Conservation (phyloP, 2,329 filamentous ascomycete species). For the Fusarium sp. region DNA sequence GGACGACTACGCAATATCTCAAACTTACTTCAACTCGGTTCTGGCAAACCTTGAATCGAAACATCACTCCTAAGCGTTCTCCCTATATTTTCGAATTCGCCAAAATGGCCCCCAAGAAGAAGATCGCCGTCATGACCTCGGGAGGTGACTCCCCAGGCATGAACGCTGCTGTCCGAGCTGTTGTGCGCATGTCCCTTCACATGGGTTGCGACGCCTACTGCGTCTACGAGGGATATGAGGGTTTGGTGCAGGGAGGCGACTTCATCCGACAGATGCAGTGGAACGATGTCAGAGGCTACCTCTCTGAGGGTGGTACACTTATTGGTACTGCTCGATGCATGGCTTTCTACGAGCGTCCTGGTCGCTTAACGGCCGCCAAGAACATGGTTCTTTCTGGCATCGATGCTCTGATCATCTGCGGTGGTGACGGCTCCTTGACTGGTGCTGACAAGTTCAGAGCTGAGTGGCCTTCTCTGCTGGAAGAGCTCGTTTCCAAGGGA, state of each 20-base stretch:
- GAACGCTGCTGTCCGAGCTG: constrained; percentile 90
- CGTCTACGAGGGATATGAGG: constrained; percentile 95
- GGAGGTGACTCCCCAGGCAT: constrained; percentile 95
- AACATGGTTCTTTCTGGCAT: constrained; percentile 95
- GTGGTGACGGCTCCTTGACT: constrained; percentile 95
- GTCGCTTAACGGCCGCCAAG: constrained; percentile 86
- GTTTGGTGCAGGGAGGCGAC: constrained; percentile 87
- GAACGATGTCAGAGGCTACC: constrained; percentile 94
- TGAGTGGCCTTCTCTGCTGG: constrained; percentile 89
- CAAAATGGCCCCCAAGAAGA: constrained; percentile 66
- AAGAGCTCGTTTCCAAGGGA: constrained; percentile 81
- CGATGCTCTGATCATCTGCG: constrained; percentile 95
- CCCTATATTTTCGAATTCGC: constrained; percentile 24
- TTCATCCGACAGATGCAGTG: constrained; percentile 89
- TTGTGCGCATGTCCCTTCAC: constrained; percentile 91
- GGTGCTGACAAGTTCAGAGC: constrained; percentile 92
- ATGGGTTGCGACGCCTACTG: constrained; percentile 82
- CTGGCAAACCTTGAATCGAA: constrained; percentile 41
- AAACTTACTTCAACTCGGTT: constrained; percentile 22
- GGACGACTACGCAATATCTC: constrained; percentile 41
- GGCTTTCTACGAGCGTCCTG: constrained; percentile 89
- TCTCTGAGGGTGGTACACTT: constrained; percentile 92
- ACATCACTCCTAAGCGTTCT: constrained; percentile 10
- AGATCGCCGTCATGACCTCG: constrained; percentile 92
- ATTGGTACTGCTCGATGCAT: constrained; percentile 95